phyloP scores from a whole-genome alignment of 2,329 filamentous ascomycete genomes.

The Monosporascus sp. region DNA sequence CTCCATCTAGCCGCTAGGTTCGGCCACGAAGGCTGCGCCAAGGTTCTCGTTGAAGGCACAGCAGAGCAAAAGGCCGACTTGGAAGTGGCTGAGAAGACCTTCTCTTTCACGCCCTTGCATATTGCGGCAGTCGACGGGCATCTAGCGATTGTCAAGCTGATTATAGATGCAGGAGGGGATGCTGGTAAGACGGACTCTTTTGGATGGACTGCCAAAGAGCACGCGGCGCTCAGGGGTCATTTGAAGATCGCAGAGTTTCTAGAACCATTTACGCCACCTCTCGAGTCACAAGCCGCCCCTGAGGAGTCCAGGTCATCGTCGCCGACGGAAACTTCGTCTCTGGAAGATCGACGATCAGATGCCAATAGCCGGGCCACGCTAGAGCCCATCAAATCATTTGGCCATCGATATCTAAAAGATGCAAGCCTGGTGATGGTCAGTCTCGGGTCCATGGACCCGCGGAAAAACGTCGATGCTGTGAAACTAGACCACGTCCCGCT shows the following conservation, averaged over 20 bases:
- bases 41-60: conserved; percentile 66
- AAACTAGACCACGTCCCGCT: conserved; percentile 84
- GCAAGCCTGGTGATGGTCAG: conserved; percentile 89
- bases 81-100: conserved; percentile 75
- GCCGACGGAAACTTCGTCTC: conserved; percentile 50
- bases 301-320: conserved; percentile 21
- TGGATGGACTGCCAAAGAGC: conserved; percentile 91
- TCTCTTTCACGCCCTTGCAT: conserved; percentile 93
- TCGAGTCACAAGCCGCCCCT: conserved; percentile 22
- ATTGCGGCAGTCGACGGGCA: conserved; percentile 89
- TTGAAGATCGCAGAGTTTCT: conserved; percentile 72
- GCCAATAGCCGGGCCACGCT: conserved; percentile 43
- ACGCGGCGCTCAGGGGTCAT: conserved; percentile 85
- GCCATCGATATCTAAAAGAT: conserved; percentile 87
- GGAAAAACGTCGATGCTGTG: conserved; percentile 75
- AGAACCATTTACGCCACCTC: conserved; percentile 41
- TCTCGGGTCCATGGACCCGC: conserved; percentile 89
- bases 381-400: conserved; percentile 90
- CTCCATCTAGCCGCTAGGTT: conserved; percentile 88
- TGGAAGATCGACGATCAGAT: conserved; percentile 54
- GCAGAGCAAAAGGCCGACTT: conserved; percentile 67
- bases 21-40: conserved; percentile 76
- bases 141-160: conserved; percentile 64
- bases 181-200: conserved; percentile 73
- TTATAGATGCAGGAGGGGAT: conserved; percentile 75